Base-by-base conservation (phyloP, 108 stramenopile species). In the Stephanodiscus minutulus region DNA sequence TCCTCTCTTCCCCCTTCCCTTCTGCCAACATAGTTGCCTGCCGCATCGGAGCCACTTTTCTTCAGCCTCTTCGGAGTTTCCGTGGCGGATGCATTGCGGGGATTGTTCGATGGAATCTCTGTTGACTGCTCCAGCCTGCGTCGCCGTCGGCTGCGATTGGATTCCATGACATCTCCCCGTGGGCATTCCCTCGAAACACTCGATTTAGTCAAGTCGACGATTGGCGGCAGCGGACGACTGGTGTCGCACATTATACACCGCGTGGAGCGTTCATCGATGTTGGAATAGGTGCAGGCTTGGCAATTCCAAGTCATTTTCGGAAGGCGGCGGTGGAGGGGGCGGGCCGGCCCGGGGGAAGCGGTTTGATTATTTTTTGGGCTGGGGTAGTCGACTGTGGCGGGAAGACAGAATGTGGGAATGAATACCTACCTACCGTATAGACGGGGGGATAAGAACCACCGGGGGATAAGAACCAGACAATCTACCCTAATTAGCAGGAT, bases 71-170 rank as follows among this genome's bases (percentile, higher is more conserved):
- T 7, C 24, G 18, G 20, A 24, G 50, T 28, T 28, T 31, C 10
- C 8, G 7, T 25, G 6, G 27, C 55, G 6, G 55, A 56, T 7
- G 27, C 5, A 56, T 56, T 28, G 27, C 55, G 33, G 18, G 2
- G 1, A 12, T 31, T 17, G 1, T 41, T 62, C 28, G 68, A 28
- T 58, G 56, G n/a, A 61, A 54, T 68, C 29, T 1, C 49, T n/a
- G 28, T 56, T 56, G 55, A 28, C 28, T 56, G 24, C 4, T 56
- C 55, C 55, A 58, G 29, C 33, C 57, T 58, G 27, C 55, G 37
- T 1, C 76, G 50, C 11, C 68, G 55, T 37, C 75, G 67, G 50
- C 68, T 68, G 5, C 75, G 75, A 55, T 61, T 63, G 8, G 75
- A 68, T 56, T 76, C 74, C 74, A 76, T 76, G 11, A 36, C 39